Evolutionary conservation across 2,329 filamentous ascomycete genomes (phyloP), one percentile per base, ranked within the genome.

Genomic region (Pestalotiopsis sp.): DNA sequence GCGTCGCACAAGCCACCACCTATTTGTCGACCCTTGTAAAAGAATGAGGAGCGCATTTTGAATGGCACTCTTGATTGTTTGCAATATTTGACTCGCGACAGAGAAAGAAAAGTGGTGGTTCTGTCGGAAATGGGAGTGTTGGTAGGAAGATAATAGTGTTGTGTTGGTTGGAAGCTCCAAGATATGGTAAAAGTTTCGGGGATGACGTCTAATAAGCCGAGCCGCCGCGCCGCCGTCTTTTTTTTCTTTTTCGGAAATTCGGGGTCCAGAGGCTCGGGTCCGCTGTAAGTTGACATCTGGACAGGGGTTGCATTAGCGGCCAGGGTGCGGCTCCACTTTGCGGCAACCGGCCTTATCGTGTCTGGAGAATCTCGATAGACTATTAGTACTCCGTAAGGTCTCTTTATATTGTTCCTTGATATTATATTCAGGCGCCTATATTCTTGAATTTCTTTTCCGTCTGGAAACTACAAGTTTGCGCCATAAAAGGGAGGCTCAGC

Each of bases 1-100:
- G 70, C 73, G 68, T 76, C 72, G 70, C 76, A 77, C 62, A 77
- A 67, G 63, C 76, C 83, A n/a, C 45, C 45, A 6, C 45, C 17
- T 52, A 52, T 52, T 52, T 52, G 45, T 52, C 45, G 45, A n/a
- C 45, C 17, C 6, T n/a, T 52, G 14, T n/a, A 17, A 20, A 52
- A 52, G 4, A 52, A 4, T 17, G 45, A 52, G n/a, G 17, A n/a
- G 17, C 45, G 17, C 45, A 52, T 52, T 2, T 17, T 52, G 45
- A 31, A 14, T 49, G 2, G 17, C 17, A 6, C 14, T 17, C 20
- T 17, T n/a, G 20, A 6, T 13, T 1, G 23, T 11, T 59, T 4
- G 11, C 20, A 36, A 13, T 59, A 9, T 25, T 5, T 3, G 6
- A 13, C 20, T 59, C 9, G 27, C 20, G 17, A 13, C 13, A 20